These are phyloP conservation scores for Thalia dealbata DNA, from an alignment of 176 grass and related monocot species.

Conservation along the genomic window DNA sequence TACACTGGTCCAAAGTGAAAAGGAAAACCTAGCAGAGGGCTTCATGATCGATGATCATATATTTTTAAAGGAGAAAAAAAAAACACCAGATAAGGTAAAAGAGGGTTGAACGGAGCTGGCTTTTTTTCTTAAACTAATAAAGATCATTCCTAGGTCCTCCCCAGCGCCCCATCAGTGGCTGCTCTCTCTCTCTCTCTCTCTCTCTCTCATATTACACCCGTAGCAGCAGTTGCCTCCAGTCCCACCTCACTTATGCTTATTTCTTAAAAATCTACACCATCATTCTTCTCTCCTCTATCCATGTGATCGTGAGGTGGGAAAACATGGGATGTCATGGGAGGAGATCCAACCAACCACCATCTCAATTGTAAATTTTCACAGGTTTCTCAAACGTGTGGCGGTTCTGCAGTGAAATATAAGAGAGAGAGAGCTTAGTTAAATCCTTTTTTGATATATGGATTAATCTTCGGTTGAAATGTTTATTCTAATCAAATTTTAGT, in stretches of 20 bases:
- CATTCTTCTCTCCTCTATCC: neutral
- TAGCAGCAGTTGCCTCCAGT: neutral
- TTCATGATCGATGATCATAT: neutral
- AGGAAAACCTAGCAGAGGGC: neutral
- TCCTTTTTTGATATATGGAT: too few relatives aligned
- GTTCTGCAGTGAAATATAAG: slow-evolving; percentile 30
- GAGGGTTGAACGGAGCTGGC: neutral
- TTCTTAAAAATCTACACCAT: neutral
- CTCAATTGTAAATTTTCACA: slow-evolving; percentile 72
- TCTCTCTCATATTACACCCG: neutral
- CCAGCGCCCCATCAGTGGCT: neutral
- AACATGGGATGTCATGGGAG: neutral
- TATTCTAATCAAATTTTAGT: too few relatives aligned
- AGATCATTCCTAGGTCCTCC: neutral
- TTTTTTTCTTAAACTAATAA: neutral
- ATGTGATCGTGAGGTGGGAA: neutral
- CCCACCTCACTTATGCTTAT: neutral
- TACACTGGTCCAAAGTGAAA: neutral
- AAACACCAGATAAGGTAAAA: neutral
- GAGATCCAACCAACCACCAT: neutral
- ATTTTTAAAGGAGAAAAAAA: too few relatives aligned
- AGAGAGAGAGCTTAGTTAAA: too few relatives aligned
- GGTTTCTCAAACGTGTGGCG: slow-evolving; percentile 64
- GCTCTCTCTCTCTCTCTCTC: too few relatives aligned
- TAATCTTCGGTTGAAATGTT: too few relatives aligned